These are phyloP conservation scores for Backusella luteola DNA, from an alignment of 192 early-diverging fungal species.

Conservation along the genomic window DNA sequence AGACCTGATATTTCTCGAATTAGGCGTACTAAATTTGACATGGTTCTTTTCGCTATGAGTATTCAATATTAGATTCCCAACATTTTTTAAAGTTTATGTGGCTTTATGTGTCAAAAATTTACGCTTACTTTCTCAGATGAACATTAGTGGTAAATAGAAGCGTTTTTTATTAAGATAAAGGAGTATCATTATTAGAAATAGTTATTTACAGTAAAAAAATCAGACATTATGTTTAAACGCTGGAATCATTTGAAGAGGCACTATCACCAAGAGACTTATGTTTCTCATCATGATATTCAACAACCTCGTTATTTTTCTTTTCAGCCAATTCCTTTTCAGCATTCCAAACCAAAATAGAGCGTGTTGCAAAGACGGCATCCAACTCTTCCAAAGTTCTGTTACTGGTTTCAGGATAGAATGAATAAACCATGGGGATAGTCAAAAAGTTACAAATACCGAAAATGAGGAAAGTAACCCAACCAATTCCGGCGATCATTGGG, in stretches of 20 bases:
- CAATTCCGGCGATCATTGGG: slow-evolving; percentile 30
- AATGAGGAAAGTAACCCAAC: slow-evolving; percentile 45
- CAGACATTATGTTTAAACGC: neutral
- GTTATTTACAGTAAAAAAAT: neutral
- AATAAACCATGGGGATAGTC: slow-evolving; percentile 38
- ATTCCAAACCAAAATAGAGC: slow-evolving; percentile 26
- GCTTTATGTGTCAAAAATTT: neutral
- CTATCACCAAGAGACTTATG: neutral
- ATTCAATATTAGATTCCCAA: too few relatives aligned
- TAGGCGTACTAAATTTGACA: too few relatives aligned
- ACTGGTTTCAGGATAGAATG: slow-evolving; percentile 48
- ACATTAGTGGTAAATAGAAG: neutral
- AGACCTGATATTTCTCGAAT: too few relatives aligned
- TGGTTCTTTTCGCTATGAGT: too few relatives aligned
- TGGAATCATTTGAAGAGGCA: neutral
- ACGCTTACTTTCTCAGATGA: neutral
- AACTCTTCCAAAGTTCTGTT: slow-evolving; percentile 31
- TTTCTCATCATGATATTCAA: neutral
- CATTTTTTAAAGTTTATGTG: neutral
- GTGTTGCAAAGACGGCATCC: slow-evolving; percentile 28
- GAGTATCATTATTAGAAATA: neutral
- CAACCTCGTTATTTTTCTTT: neutral
- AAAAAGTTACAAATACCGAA: slow-evolving; percentile 46
- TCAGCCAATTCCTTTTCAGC: slow-evolving; percentile 26
- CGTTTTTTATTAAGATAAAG: neutral